phyloP scores from a whole-genome alignment of 306 rosid genomes.

The Prunus fruticosa region DNA sequence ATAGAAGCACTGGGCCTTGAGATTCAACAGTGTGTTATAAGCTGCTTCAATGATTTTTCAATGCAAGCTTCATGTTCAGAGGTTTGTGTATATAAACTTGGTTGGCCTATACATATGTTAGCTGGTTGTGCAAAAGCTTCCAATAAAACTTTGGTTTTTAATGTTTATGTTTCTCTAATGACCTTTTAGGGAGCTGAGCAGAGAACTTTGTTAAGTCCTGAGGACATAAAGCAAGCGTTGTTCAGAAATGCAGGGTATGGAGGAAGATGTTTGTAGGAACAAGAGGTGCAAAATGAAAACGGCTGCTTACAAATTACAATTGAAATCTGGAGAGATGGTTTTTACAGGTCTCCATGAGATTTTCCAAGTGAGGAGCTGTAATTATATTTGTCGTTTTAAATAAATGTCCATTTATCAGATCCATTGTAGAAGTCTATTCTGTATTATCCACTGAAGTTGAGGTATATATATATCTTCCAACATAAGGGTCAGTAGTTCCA shows the following conservation, averaged over 20 bases:
- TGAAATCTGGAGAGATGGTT: not conserved
- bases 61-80: slow-evolving; percentile 95
- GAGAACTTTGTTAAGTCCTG: slow-evolving; percentile 50
- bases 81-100: slow-evolving; percentile 36
- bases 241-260: slow-evolving; percentile 99
- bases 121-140: too few relatives aligned
- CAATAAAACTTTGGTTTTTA: not conserved
- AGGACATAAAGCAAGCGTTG: slow-evolving; percentile 82
- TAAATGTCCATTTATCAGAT: slow-evolving; percentile 40
- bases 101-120: slow-evolving; percentile 5
- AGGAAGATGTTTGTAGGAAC: slow-evolving; percentile 69
- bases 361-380: slow-evolving; percentile 39
- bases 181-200: slow-evolving; percentile 53
- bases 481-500: too few relatives aligned
- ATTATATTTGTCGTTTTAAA: slow-evolving; percentile 32
- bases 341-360: slow-evolving; percentile 29
- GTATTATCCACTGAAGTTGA: slow-evolving; percentile 34
- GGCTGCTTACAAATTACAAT: not conserved
- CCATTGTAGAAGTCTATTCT: slow-evolving; percentile 30
- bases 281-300: not conserved
- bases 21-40: slow-evolving; percentile 93
- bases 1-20: slow-evolving; percentile 88
- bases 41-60: slow-evolving; percentile 92
- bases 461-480: slow-evolving; percentile 5
- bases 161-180: slow-evolving; percentile 13